A percentile compares a stretch with the other conserved stretches of the same genome.
Evolutionary conservation across 495 filamentous ascomycete species (phyloP).

Genomic region (Lepraria neglecta): DNA sequence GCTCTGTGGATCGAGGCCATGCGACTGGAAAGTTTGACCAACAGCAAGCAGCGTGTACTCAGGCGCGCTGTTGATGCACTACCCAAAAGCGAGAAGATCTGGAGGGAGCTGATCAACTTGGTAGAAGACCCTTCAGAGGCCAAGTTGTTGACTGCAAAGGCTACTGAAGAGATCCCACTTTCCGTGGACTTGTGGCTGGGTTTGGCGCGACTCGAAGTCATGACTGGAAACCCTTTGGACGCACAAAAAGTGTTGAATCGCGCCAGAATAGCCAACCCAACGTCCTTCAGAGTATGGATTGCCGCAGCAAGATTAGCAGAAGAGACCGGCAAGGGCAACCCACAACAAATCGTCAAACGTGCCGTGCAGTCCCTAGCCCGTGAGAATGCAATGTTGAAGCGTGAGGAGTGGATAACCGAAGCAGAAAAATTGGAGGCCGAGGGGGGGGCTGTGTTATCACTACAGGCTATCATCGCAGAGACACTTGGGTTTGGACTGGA

Average conservation of each 20-base stretch:
- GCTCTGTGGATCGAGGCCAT: conserved; percentile 91
- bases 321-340: conserved; percentile 67
- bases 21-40: conserved; percentile 74
- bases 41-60: conserved; percentile 83
- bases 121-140: conserved; percentile 87
- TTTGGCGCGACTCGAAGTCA: conserved; percentile 60
- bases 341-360: conserved; percentile 87
- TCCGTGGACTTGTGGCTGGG: conserved; percentile 94
- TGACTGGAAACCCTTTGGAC: conserved; percentile 70
- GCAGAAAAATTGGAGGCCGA: conserved; percentile 94
- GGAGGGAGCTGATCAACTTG: conserved; percentile 96
- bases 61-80: conserved; percentile 83
- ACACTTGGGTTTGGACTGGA: conserved; percentile 91
- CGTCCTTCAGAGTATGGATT: conserved; percentile 92
- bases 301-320: conserved; percentile 88
- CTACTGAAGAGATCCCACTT: conserved; percentile 85
- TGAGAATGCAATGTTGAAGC: conserved; percentile 90
- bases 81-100: conserved; percentile 84
- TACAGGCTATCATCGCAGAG: conserved; percentile 79
- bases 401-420: conserved; percentile 94
- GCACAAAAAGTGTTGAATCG: conserved; percentile 93
- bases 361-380: conserved; percentile 83
- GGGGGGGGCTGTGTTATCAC: conserved; percentile 71
- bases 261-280: conserved; percentile 86
- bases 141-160: conserved; percentile 78